Evolutionary conservation across 306 rosid species (phyloP).

Genomic region (Coriaria nepalensis): DNA sequence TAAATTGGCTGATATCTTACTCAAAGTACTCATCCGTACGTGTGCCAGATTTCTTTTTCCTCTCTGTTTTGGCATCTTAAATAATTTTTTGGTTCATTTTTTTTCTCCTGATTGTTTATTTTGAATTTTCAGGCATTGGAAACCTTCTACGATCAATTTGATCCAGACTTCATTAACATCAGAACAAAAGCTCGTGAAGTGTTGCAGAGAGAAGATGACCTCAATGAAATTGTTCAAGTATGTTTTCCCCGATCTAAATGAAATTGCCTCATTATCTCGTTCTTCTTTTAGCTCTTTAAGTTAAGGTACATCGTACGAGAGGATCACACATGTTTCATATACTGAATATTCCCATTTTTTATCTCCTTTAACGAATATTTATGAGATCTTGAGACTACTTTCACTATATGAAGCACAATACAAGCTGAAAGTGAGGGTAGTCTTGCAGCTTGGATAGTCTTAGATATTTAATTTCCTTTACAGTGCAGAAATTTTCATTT

Average conservation of each 20-base stretch:
- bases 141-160: constrained; percentile 83
- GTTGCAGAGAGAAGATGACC: constrained; percentile 94
- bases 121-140: constrained; percentile 59
- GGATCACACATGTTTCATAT: no score
- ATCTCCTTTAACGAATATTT: no score
- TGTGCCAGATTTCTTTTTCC: neutral
- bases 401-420: no score
- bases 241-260: constrained; percentile 1
- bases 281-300: no score
- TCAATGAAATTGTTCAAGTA: constrained; percentile 97
- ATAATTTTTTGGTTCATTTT: neutral
- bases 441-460: no score
- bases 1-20: constrained; percentile 98
- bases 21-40: constrained; percentile 86
- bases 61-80: constrained; percentile 2
- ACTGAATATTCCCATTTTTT: no score
- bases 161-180: constrained; percentile 91
- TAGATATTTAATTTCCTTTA: no score
- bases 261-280: no score
- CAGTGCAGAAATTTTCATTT: no score
- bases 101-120: constrained; percentile 3
- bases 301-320: no score
- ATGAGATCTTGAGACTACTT: no score
- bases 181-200: constrained; percentile 99
- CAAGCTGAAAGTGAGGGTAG: no score